Conservation (phyloP, 2,329 filamentous ascomycete species). For the Pezicula carpinea region DNA sequence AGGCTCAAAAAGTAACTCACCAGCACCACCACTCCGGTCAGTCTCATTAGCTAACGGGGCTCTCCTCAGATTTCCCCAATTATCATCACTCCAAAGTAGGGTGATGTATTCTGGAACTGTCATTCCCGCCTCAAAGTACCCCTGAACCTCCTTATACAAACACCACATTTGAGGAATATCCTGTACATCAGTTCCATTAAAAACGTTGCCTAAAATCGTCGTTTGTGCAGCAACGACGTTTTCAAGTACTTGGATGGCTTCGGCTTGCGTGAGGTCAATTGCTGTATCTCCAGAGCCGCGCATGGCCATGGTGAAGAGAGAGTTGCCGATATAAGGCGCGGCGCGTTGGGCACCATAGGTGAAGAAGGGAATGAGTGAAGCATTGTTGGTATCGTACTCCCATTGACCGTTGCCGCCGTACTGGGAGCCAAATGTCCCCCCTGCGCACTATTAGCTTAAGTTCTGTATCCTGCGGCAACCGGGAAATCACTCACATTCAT, state of each 20-base stretch:
- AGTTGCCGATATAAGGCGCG: slow-evolving; percentile 59
- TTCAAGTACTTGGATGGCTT: slow-evolving; percentile 54
- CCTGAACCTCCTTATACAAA: slow-evolving; percentile 70
- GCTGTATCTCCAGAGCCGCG: slow-evolving; percentile 65
- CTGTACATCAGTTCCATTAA: slow-evolving; percentile 38
- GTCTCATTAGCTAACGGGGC: slow-evolving; percentile 57
- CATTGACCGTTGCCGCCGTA: slow-evolving; percentile 49
- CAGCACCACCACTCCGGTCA: slow-evolving; percentile 54
- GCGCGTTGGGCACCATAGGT: slow-evolving; percentile 60
- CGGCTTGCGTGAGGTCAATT: slow-evolving; percentile 46
- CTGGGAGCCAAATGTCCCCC: slow-evolving; percentile 29
- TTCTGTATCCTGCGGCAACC: not conserved
- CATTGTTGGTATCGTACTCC: slow-evolving; percentile 67
- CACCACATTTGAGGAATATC: slow-evolving; percentile 66
- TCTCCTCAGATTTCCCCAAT: slow-evolving; percentile 61
- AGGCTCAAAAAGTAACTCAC: slow-evolving; percentile 24
- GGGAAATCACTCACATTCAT: slow-evolving; percentile 42
- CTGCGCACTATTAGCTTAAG: not conserved
- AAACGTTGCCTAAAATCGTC: slow-evolving; percentile 50
- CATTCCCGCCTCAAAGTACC: slow-evolving; percentile 62
- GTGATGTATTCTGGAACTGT: slow-evolving; percentile 63
- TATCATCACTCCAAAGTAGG: slow-evolving; percentile 66
- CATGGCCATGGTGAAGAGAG: slow-evolving; percentile 66
- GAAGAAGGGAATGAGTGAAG: slow-evolving; percentile 65
- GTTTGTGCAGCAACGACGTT: slow-evolving; percentile 57